Percentiles rank a stretch among this genome's conserved stretches.
Conservation (phyloP, 768 basidiomycete species). For the Lentinula guzmanii region DNA sequence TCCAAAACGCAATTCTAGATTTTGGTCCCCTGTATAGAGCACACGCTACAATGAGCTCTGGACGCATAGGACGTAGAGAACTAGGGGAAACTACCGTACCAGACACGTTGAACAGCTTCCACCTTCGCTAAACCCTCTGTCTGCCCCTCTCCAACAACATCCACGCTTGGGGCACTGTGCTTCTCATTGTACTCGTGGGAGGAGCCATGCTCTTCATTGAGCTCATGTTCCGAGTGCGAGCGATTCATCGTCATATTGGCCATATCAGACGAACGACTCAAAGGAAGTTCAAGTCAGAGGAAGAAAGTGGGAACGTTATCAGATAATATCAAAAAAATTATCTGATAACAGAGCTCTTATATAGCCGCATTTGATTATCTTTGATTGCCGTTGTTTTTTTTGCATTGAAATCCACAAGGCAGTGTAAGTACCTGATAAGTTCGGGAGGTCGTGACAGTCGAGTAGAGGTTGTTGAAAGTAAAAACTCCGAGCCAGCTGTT, state of each 20-base stretch:
- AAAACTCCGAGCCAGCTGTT: too few relatives aligned
- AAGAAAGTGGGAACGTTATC: not conserved
- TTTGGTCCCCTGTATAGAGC: constrained; percentile 6
- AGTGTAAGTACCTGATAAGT: not conserved
- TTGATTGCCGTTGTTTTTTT: not conserved
- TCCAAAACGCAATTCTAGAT: constrained; percentile 38
- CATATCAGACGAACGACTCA: not conserved
- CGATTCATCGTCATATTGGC: not conserved
- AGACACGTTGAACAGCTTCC: constrained; percentile 5
- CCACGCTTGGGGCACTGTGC: not conserved
- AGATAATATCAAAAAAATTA: not conserved
- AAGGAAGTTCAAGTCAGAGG: not conserved
- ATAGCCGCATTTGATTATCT: not conserved
- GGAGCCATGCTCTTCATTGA: not conserved
- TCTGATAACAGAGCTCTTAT: not conserved
- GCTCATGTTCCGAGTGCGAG: not conserved
- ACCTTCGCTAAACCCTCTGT: constrained; percentile 5
- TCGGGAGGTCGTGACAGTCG: not conserved
- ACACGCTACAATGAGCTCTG: not conserved
- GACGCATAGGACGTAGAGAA: not conserved
- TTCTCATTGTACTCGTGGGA: not conserved
- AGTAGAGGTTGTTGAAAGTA: too few relatives aligned
- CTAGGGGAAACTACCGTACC: not conserved
- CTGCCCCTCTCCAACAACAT: not conserved
- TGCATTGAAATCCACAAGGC: not conserved